Percentiles rank a stretch among this genome's conserved stretches.
Evolutionary conservation across 139 green algal species (phyloP).

Genomic region (Chlamydomonas asymmetrica): DNA sequence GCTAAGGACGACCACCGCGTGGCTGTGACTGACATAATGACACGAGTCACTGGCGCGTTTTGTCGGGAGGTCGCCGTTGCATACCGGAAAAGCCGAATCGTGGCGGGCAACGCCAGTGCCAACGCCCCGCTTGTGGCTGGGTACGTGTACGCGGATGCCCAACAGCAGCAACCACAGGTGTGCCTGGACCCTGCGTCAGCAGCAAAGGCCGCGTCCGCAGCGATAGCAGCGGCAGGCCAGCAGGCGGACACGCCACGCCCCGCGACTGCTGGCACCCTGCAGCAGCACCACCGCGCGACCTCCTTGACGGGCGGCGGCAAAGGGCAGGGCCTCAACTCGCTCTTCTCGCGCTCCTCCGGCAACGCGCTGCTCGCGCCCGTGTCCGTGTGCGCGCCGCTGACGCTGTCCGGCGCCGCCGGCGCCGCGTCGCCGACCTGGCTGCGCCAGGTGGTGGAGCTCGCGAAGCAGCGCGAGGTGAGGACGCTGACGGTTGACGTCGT

Average conservation of each 20-base stretch:
- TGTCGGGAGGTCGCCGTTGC: constrained; percentile 26
- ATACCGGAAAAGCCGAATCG: constrained; percentile 19
- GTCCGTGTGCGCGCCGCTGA: neutral
- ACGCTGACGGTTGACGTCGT: constrained; percentile 40
- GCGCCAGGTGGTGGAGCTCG: constrained; percentile 27
- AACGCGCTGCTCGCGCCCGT: neutral
- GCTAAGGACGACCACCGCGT: constrained; percentile 38
- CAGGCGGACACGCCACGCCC: too few species aligned
- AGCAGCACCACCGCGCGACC: too few species aligned
- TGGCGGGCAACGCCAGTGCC: too few species aligned
- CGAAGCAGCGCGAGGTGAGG: constrained; percentile 34
- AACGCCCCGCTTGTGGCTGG: too few species aligned
- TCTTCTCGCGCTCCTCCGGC: neutral
- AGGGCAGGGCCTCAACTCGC: constrained; percentile 3
- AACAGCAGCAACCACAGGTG: constrained; percentile 7
- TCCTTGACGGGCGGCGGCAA: too few species aligned
- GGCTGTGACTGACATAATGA: constrained; percentile 38
- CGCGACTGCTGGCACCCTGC: neutral
- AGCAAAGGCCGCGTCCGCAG: too few species aligned
- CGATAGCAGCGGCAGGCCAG: neutral
- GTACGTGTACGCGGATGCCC: too few species aligned
- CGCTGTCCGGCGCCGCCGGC: neutral
- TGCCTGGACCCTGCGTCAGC: neutral
- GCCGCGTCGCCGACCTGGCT: neutral
- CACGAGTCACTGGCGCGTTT: constrained; percentile 35